Base-by-base conservation (phyloP, 108 stramenopile genomes). In the Discostella pseudostelligera region DNA sequence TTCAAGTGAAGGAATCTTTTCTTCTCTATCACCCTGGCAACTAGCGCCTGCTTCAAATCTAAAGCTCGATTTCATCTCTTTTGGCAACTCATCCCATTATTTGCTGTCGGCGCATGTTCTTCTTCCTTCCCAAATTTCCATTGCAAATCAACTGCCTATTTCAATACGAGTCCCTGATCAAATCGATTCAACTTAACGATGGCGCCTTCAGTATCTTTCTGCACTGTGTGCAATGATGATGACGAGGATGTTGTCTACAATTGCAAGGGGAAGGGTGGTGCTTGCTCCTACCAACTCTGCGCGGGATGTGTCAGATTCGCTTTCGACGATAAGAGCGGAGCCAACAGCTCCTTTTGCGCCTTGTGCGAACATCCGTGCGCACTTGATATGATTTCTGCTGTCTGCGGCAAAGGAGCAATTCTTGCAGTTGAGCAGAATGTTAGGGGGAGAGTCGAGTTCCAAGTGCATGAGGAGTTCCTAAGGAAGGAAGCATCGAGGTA, bases 351-450 rank as follows among this genome's bases (percentile, higher is more conserved):
- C 3, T 72, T 61, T 20, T 78, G 81, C 37, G 67, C 45, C 10
- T 40, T 74, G 16, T 78, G 77, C 29, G 61, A 69, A 28, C 39
- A 20, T 25, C 71, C 77, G 26, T 48, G 61, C 6, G 81, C 72
- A 5, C 35, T 71, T 25, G 58, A 71, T 39, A 81, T 81, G 72
- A 64, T 81, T 19, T 49, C 48, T 17, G 50, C 76, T 49, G 60
- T 81, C n/a, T 62, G 63, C 40, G 81, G 81, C 28, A 51, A 57
- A 29, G 77, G 77, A 14, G 77, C 81, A 5, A 62, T 78, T 20
- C 67, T 63, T 19, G 76, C 69, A 35, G 72, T 81, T 29, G 77
- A 81, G 62, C 35, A 67, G 44, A 72, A 81, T 43, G 24, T 81
- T 11, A 73, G 77, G 46, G 25, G 25, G 21, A 57, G 56, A 29